These are phyloP conservation scores for Juglanconis oblonga DNA, from an alignment of 2,329 filamentous ascomycete genomes.

Conservation along the genomic window DNA sequence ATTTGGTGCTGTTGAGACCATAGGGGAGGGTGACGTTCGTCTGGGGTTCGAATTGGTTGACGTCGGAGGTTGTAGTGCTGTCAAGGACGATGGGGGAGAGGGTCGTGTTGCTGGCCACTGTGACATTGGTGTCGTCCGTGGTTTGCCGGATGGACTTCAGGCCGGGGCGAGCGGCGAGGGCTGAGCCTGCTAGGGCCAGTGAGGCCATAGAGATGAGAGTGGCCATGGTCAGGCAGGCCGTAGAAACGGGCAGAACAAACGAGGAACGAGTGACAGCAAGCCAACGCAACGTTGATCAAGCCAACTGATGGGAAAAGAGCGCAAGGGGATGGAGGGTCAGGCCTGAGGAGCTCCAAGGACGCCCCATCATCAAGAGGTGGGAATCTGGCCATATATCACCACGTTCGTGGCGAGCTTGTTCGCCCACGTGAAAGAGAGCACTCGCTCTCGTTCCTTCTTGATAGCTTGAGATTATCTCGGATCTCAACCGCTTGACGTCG, in stretches of 20 bases:
- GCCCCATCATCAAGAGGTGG: neutral
- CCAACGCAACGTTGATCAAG: neutral
- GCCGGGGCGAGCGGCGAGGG: neutral
- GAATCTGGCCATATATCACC: neutral
- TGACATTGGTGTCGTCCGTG: neutral
- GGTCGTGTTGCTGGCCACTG: constrained; percentile 8
- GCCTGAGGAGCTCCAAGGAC: neutral
- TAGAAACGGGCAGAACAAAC: neutral
- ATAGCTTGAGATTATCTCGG: neutral
- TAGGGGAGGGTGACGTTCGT: constrained; percentile 7
- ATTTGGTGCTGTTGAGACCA: constrained; percentile 2
- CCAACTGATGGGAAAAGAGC: neutral
- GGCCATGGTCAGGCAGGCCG: neutral
- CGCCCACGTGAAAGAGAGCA: no score
- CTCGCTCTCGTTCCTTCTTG: no score
- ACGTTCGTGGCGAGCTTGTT: neutral
- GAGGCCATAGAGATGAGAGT: neutral
- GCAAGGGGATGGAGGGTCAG: neutral
- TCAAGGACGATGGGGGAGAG: constrained; percentile 4
- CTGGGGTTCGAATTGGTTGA: neutral
- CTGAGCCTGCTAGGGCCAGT: constrained; percentile 5
- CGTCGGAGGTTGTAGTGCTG: neutral
- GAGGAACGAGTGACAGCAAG: neutral
- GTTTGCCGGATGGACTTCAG: constrained; percentile 1
- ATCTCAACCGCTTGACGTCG: neutral